These are phyloP conservation scores for Trypanosoma brucei DNA, from an alignment of 208 protist genomes.

Conservation along the genomic window DNA sequence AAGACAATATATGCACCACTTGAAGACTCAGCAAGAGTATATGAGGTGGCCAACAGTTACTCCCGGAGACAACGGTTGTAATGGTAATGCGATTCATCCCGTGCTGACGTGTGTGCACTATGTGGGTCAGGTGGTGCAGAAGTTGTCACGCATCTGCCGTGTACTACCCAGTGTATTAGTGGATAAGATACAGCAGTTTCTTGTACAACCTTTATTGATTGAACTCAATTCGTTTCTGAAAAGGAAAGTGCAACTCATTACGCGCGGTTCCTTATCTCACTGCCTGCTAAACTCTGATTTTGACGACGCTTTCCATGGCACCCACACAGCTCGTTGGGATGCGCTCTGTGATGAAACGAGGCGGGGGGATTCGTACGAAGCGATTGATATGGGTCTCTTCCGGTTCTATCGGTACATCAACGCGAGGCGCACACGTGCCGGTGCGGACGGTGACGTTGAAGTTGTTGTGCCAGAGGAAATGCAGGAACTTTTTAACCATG, in stretches of 20 bases:
- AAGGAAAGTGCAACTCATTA: constrained; percentile 57
- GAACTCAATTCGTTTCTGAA: constrained; percentile 72
- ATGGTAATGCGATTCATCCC: constrained; percentile 30
- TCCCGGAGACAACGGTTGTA: constrained; percentile 4
- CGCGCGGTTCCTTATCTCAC: constrained; percentile 46
- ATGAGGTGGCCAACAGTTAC: constrained; percentile 59
- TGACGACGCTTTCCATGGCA: constrained; percentile 60
- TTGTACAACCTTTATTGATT: constrained; percentile 54
- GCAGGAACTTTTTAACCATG: constrained; percentile 13
- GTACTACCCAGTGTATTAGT: constrained; percentile 47
- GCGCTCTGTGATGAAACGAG: constrained; percentile 50
- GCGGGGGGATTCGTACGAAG: constrained; percentile 32
- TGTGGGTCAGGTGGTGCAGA: constrained; percentile 66
- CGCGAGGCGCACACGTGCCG: constrained; percentile 66
- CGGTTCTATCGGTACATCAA: constrained; percentile 73
- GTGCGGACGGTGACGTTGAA: constrained; percentile 47
- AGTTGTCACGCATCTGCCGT: constrained; percentile 44
- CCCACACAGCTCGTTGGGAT: constrained; percentile 44
- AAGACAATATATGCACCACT: constrained; percentile 12
- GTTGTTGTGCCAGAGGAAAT: constrained; percentile 31
- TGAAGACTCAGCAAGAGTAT: constrained; percentile 8
- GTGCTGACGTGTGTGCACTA: constrained; percentile 73
- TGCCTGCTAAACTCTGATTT: constrained; percentile 59
- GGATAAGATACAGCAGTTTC: constrained; percentile 56
- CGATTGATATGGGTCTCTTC: constrained; percentile 64